Conservation (phyloP, 1,284 basidiomycete species). For the Taiwanofungus camphoratus region DNA sequence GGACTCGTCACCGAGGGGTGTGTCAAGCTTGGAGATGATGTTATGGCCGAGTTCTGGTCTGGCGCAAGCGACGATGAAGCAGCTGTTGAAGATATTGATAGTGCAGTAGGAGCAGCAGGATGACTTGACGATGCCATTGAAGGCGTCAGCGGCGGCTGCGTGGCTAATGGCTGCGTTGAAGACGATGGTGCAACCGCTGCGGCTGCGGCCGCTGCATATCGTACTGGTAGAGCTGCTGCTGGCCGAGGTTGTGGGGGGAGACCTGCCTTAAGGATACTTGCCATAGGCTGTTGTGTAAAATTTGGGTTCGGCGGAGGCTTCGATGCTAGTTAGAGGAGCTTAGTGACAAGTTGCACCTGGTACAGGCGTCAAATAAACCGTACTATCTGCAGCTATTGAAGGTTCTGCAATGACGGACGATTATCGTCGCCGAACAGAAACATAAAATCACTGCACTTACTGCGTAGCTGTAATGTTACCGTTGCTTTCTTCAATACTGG, state of each 20-base stretch:
- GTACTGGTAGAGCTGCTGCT: constrained; percentile 71
- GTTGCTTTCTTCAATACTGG: constrained; percentile 73
- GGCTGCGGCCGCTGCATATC: constrained; percentile 89
- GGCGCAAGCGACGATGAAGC: constrained; percentile 35
- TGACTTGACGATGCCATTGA: constrained; percentile 33
- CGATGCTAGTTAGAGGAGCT: constrained; percentile 31
- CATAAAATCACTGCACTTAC: constrained; percentile 36
- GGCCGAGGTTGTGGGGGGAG: constrained; percentile 48
- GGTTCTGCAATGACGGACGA: constrained; percentile 31
- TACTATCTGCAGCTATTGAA: constrained; percentile 44
- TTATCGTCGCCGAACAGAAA: constrained; percentile 4
- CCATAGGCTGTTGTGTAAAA: constrained; percentile 77
- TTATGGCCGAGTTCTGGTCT: constrained; percentile 46
- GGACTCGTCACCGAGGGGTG: constrained; percentile 76
- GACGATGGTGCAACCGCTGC: constrained; percentile 61
- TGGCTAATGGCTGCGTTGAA: constrained; percentile 17
- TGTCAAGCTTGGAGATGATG: constrained; percentile 73
- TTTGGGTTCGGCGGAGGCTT: constrained; percentile 81
- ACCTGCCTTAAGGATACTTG: constrained; percentile 71
- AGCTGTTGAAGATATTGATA: constrained; percentile 31
- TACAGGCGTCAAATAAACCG: constrained; percentile 18
- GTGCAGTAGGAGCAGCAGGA: constrained; percentile 29
- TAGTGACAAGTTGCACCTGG: not conserved
- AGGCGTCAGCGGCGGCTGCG: constrained; percentile 21
- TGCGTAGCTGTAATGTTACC: constrained; percentile 56